phyloP scores from a whole-genome alignment of 1,284 basidiomycete genomes.

The Rhodotorula sp. region DNA sequence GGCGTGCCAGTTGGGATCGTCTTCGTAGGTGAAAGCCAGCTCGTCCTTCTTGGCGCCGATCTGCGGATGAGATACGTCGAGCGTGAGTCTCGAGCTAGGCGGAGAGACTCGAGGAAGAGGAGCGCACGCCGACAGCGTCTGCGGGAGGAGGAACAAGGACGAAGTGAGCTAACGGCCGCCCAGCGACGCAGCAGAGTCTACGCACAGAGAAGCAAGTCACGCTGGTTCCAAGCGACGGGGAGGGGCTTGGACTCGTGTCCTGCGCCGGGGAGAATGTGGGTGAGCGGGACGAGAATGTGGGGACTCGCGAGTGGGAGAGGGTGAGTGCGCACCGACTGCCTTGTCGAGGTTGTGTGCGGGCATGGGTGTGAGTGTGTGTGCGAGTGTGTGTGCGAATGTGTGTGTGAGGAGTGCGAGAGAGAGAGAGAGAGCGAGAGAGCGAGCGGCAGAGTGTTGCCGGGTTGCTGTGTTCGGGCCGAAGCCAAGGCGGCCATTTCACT shows the following conservation, averaged over 20 bases:
- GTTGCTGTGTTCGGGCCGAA: too few species aligned
- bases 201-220: constrained; percentile 46
- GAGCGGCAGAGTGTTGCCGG: neutral
- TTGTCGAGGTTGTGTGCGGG: constrained; percentile 21
- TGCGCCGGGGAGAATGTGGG: neutral
- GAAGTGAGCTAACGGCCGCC: neutral
- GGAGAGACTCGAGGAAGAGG: neutral
- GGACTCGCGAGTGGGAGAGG: neutral
- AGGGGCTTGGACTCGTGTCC: constrained; percentile 45
- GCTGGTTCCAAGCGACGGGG: constrained; percentile 48
- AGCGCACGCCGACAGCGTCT: constrained; percentile 3
- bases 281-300: neutral
- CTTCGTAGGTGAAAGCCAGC: constrained; percentile 48
- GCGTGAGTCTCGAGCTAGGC: neutral
- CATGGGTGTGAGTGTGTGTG: neutral
- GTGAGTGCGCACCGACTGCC: constrained; percentile 20
- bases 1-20: constrained; percentile 45
- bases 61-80: neutral
- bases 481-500: too few species aligned
- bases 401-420: too few species aligned
- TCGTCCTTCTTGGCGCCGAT: constrained; percentile 47
- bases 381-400: too few species aligned
- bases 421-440: neutral
- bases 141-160: neutral
- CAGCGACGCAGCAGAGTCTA: neutral